Evolutionary conservation across 1,284 basidiomycete species (phyloP), one percentile per base, ranked within the genome.

Genomic region (Wolfiporia cocos): DNA sequence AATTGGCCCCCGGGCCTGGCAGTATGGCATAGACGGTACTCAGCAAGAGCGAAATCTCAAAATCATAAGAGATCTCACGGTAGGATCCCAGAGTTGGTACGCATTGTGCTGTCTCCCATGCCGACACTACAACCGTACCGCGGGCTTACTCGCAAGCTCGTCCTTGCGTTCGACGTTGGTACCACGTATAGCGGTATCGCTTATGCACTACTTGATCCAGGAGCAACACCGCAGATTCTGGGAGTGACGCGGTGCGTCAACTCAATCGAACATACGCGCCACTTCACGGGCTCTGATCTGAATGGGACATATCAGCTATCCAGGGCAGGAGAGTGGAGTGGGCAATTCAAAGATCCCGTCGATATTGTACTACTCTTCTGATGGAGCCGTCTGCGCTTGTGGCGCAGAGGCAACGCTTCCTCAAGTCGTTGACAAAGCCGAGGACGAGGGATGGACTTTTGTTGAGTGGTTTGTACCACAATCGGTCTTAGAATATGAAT

Each of bases 301-400:
- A n/a, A n/a, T n/a, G n/a, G n/a, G n/a, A n/a, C n/a, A n/a, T n/a
- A n/a, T n/a, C n/a, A 73, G 73, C 33, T 70, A 64, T 42, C 69
- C 69, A 6, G 67, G 64, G 0, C 68, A 71, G 43, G 63, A 67
- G 34, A 58, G 66, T 44, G 58, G 59, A 3, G 61, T 61, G 3
- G 63, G 68, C 2, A 62, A 75, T 39, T 70, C 66, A 5, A 80
- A 79, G 54, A 75, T 80, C 21, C 78, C 77, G 4, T 71, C 75
- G 0, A 61, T 78, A 19, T 55, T 80, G 11, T 78, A 69, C 49
- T 81, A 81, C 51, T 69, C 71, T 47, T 50, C 51, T n/a, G 47
- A 59, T 5, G 76, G 76, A 0, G 53, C 49, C 0, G 63, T 72
- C n/a, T 58, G 65, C 36, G 74, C 74, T 4, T 65, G 68, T 28